Percentiles rank a stretch among this genome's conserved stretches.
phyloP scores from a whole-genome alignment of 2,329 filamentous ascomycete species.

The Fusarium sp. region DNA sequence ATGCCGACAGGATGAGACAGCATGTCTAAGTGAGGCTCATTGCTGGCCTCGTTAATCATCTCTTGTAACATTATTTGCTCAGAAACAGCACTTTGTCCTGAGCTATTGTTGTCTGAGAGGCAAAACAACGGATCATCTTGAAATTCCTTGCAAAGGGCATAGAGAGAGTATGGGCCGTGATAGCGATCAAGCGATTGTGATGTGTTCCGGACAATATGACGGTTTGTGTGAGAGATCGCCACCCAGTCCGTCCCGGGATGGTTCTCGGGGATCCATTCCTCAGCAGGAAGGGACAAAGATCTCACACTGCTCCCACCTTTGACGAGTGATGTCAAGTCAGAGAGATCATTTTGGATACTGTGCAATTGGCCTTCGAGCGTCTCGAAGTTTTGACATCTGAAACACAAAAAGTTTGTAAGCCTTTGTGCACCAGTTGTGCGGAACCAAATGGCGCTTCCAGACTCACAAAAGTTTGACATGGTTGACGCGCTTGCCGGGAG shows the following conservation, averaged over 20 bases:
- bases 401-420: slow-evolving; percentile 34
- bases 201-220: slow-evolving; percentile 39
- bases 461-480: slow-evolving; percentile 49
- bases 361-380: slow-evolving; percentile 46
- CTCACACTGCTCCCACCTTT: slow-evolving; percentile 31
- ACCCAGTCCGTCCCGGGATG: background rate
- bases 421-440: slow-evolving; percentile 11
- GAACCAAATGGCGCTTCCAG: background rate
- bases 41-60: slow-evolving; percentile 39
- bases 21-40: slow-evolving; percentile 42
- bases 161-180: slow-evolving; percentile 45
- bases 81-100: slow-evolving; percentile 3
- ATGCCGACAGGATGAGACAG: slow-evolving; percentile 28
- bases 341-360: slow-evolving; percentile 46
- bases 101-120: background rate
- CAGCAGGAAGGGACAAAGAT: slow-evolving; percentile 15
- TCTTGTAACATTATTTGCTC: slow-evolving; percentile 35
- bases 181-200: slow-evolving; percentile 41
- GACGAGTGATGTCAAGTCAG: slow-evolving; percentile 44
- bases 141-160: slow-evolving; percentile 45
- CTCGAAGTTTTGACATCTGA: slow-evolving; percentile 48
- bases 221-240: slow-evolving; percentile 17
- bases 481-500: slow-evolving; percentile 47
- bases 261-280: slow-evolving; percentile 23
- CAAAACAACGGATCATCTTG: slow-evolving; percentile 37